Evolutionary conservation across 306 rosid species (phyloP), one percentile per base, ranked within the genome.

Genomic region (Acacia acuminata): DNA sequence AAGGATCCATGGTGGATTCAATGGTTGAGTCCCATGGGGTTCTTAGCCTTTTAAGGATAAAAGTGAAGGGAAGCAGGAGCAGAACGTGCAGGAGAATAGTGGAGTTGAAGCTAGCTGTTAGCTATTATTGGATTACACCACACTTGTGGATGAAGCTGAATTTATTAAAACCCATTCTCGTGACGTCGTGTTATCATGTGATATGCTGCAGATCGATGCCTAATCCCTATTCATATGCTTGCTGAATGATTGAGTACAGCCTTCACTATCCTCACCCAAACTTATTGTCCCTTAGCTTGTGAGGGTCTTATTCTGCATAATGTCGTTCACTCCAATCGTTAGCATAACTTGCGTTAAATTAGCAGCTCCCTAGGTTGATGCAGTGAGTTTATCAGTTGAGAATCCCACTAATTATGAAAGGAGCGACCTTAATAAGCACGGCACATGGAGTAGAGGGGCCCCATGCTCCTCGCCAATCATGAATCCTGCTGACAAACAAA

Each of bases 391-490:
- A 8, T 9, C 27, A n/a, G 51, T 38, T 55, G 10, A 76, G 40
- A 75, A 22, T 43, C 27, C 25, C 72, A 30, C 44, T 58, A 45
- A 76, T 48, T 58, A 47, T 32, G 36, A 53, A 82, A 34, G 30
- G 25, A 24, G 20, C 25, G 75, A 70, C 22, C 47, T 40, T 38
- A 78, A 24, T 24, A 58, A 63, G 75, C 30, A n/a, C 14, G 0
- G 66, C 79, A 51, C 86, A 83, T 83, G 83, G 42, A 74, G 66
- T 43, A 69, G 16, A 61, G 66, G 81, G 81, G 25, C 68, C 20
- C 36, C 69, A 67, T 58, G 32, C 3, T 55, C 61, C n/a, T 55
- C 32, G 45, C 56, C 84, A 75, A 84, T 84, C 58, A 79, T 74
- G 68, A n/a, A 56, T 34, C 3, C 45, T 20, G 73, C 44, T 58